These are phyloP conservation scores for Aegilops sharonensis DNA, from an alignment of 176 grass and related monocot species.

Conservation along the genomic window DNA sequence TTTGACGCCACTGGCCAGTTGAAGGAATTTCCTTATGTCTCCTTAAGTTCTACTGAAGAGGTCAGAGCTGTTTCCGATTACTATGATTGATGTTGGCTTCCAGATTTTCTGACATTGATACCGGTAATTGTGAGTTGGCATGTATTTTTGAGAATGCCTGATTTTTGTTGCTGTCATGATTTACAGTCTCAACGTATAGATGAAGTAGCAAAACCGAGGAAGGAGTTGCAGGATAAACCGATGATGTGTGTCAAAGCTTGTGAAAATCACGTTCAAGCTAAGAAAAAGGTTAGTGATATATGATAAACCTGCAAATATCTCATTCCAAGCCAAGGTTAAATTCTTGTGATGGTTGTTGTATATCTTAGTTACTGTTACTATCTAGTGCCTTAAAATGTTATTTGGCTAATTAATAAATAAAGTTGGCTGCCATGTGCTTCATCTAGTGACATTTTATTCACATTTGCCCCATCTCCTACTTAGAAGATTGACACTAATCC, in stretches of 20 bases:
- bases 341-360: neutral
- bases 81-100: slow-evolving; percentile 13
- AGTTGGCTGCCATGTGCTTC: neutral
- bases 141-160: slow-evolving; percentile 9
- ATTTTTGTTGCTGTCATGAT: slow-evolving; percentile 31
- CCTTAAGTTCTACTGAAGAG: slow-evolving; percentile 42
- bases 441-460: neutral
- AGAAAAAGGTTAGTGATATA: slow-evolving; percentile 44
- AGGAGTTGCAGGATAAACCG: slow-evolving; percentile 54
- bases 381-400: neutral
- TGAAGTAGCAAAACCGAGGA: slow-evolving; percentile 65
- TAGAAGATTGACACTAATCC: slow-evolving; percentile 6
- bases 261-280: slow-evolving; percentile 60
- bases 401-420: neutral
- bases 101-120: slow-evolving; percentile 8
- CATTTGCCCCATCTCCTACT: neutral
- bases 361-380: neutral
- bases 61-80: slow-evolving; percentile 20
- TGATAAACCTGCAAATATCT: neutral
- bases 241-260: slow-evolving; percentile 57
- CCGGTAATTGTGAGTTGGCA: neutral
- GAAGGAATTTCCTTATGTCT: slow-evolving; percentile 33
- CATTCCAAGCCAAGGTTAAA: neutral
- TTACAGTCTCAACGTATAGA: slow-evolving; percentile 50
- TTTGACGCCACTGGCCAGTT: slow-evolving; percentile 20